Percentiles rank a stretch among this genome's conserved stretches.
These are phyloP conservation scores for Alloascoidea hylecoeti DNA, from an alignment of 805 yeast species.

Conservation along the genomic window DNA sequence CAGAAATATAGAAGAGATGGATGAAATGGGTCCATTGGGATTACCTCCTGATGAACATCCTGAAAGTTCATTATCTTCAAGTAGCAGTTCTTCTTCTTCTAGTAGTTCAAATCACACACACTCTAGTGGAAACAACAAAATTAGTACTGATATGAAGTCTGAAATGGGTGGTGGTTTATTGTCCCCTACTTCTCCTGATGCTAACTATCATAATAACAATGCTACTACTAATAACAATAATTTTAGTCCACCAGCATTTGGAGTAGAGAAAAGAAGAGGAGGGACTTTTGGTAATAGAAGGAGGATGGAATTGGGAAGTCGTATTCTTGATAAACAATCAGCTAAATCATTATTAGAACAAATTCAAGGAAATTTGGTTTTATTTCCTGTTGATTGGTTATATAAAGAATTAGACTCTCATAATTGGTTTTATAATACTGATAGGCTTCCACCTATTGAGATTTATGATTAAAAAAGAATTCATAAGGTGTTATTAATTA, in stretches of 20 bases:
- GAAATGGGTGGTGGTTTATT: too few species aligned
- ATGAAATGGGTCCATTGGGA: constrained; percentile 7
- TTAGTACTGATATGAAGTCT: not conserved
- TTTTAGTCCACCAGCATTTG: constrained; percentile 1
- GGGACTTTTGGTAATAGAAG: constrained; percentile 5
- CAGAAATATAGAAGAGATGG: not conserved
- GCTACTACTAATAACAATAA: not conserved
- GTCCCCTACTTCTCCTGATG: too few species aligned
- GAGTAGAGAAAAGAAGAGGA: not conserved
- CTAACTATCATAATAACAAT: too few species aligned
- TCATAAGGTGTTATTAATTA: too few species aligned
- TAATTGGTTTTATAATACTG: constrained; percentile 93
- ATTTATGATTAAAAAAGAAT: constrained; percentile 52
- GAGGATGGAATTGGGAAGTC: constrained; percentile 1
- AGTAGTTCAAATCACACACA: not conserved
- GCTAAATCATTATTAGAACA: constrained; percentile 62
- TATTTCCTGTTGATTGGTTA: constrained; percentile 92
- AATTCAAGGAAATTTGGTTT: constrained; percentile 75
- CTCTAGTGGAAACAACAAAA: not conserved
- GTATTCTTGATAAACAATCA: constrained; percentile 53
- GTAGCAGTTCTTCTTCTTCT: not conserved
- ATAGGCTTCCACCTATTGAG: constrained; percentile 89
- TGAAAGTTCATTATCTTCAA: not conserved
- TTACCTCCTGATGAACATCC: constrained; percentile 4
- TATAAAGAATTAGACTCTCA: constrained; percentile 57